Conservation (phyloP, 495 filamentous ascomycete species). For the Aspergillus ostianus region DNA sequence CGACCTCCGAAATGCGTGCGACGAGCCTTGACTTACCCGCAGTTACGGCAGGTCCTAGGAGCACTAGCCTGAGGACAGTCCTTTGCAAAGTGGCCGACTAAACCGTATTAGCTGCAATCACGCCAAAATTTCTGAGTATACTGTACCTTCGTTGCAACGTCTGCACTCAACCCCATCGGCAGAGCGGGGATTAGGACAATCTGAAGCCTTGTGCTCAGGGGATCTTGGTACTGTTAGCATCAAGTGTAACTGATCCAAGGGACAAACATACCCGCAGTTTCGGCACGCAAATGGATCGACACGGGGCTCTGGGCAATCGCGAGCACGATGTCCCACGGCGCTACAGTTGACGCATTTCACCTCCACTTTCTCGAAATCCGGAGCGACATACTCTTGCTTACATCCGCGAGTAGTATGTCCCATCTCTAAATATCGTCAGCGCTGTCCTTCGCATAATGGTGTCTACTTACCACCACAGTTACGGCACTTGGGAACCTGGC, state of each 20-base stretch:
- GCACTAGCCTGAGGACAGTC: slow-evolving; percentile 68
- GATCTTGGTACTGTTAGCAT: slow-evolving; percentile 35
- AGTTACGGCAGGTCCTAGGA: slow-evolving; percentile 61
- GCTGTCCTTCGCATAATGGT: neutral
- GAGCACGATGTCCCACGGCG: slow-evolving; percentile 68
- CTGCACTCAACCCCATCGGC: slow-evolving; percentile 76
- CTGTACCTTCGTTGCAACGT: slow-evolving; percentile 66
- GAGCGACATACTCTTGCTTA: slow-evolving; percentile 53
- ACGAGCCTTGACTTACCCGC: slow-evolving; percentile 43
- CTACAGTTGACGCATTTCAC: slow-evolving; percentile 77
- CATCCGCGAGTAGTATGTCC: slow-evolving; percentile 71
- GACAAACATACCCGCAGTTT: slow-evolving; percentile 69
- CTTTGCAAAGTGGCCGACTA: slow-evolving; percentile 78
- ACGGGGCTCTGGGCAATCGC: slow-evolving; percentile 62
- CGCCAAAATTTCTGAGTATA: neutral
- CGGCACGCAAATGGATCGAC: slow-evolving; percentile 67
- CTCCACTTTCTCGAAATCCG: slow-evolving; percentile 38
- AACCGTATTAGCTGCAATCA: slow-evolving; percentile 4
- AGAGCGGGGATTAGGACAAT: slow-evolving; percentile 70
- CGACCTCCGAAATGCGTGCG: neutral
- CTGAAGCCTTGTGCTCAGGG: slow-evolving; percentile 56
- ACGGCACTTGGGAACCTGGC: slow-evolving; percentile 62
- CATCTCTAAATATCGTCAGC: slow-evolving; percentile 50
- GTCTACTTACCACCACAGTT: slow-evolving; percentile 60
- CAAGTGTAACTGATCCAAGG: neutral